A percentile compares a stretch with the other conserved stretches of the same genome.
Evolutionary conservation across 805 yeast species (phyloP).

Genomic region (Nadsonia fulvescens): DNA sequence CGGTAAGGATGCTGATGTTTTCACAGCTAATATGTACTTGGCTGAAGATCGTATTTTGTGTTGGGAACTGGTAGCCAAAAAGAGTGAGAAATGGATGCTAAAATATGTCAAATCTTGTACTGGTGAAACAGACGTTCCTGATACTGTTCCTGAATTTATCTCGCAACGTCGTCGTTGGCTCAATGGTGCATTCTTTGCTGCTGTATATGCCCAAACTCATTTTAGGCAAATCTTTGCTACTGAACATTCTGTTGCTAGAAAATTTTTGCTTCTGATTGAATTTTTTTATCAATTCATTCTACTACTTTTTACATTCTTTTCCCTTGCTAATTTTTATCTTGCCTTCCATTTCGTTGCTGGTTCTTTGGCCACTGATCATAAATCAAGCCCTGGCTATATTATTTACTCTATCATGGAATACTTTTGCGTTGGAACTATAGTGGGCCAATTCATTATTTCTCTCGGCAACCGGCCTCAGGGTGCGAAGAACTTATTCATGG

Average conservation of each 20-base stretch:
- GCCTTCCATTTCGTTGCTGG: conserved; percentile 90
- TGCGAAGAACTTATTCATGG: conserved; percentile 58
- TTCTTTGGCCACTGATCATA: no score
- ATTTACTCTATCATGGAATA: conserved; percentile 76
- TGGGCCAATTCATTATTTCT: conserved; percentile 79
- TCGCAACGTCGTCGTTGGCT: conserved; percentile 97
- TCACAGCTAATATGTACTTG: conserved; percentile 89
- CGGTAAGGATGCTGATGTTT: conserved; percentile 53
- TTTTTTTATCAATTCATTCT: conserved; percentile 74
- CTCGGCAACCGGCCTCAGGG: conserved; percentile 98
- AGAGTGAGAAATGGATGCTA: conserved; percentile 67
- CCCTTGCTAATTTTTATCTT: conserved; percentile 78
- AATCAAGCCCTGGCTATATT: conserved; percentile 51
- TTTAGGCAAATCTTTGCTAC: conserved; percentile 80
- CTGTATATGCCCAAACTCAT: conserved; percentile 71
- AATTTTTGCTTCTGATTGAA: conserved; percentile 67
- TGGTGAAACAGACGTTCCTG: conserved; percentile 97
- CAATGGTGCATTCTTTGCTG: conserved; percentile 95
- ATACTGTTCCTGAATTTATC: conserved; percentile 80
- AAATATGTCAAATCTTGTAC: conserved; percentile 83
- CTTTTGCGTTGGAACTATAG: conserved; percentile 60
- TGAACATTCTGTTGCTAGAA: conserved; percentile 66
- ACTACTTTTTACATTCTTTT: conserved; percentile 75
- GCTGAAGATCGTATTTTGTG: conserved; percentile 95
- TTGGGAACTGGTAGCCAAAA: conserved; percentile 88